Base-by-base conservation (phyloP, 202 grass and related monocot genomes). In the Miscanthus sacchariflorus region DNA sequence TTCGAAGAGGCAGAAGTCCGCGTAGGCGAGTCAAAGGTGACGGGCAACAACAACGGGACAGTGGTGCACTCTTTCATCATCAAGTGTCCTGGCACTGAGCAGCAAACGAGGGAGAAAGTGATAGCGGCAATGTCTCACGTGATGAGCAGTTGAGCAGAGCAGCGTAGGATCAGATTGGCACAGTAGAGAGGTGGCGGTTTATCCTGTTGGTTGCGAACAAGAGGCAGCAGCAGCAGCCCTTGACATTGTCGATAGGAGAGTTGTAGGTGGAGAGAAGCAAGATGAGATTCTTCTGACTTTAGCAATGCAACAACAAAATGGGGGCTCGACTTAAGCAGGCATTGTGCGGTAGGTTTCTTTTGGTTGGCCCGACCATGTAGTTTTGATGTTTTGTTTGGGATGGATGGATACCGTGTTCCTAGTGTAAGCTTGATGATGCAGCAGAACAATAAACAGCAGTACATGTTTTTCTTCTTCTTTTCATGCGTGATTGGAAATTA, bases 31-130 rank as follows among this genome's bases (percentile, higher is more conserved):
- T 96, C 94, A 0, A 99, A 96, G 84, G 84, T 99, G 12, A 79
- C 91, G 0, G 39, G 83, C 50, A 95, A 87, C 71, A 95, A 87
- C 78, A 85, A 78, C 5, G 94, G 86, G 15, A 92, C 83, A 6
- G 89, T 93, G 10, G 85, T 95, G 79, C 97, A 99, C 81, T 93
- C 94, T n/a, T 93, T 99, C 44, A 88, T 95, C 50, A 93, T 99
- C 73, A 94, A 93, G 68, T 95, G 92, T 21, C 91, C 94, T 35
- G 97, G 91, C 30, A 72, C 91, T 2, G 97, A 96, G 78, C 88
- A 91, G 66, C 88, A 99, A 90, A 99, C 88, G 3, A 99, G 93
- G 50, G 97, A 95, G 68, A 96, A 99, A 77, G 81, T 99, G 73
- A 80, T 95, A 12, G 75, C 94, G 0, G 91, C 91, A 1, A 79